These are phyloP conservation scores for Trametes coccinea DNA, from an alignment of 768 basidiomycete species.

Conservation along the genomic window DNA sequence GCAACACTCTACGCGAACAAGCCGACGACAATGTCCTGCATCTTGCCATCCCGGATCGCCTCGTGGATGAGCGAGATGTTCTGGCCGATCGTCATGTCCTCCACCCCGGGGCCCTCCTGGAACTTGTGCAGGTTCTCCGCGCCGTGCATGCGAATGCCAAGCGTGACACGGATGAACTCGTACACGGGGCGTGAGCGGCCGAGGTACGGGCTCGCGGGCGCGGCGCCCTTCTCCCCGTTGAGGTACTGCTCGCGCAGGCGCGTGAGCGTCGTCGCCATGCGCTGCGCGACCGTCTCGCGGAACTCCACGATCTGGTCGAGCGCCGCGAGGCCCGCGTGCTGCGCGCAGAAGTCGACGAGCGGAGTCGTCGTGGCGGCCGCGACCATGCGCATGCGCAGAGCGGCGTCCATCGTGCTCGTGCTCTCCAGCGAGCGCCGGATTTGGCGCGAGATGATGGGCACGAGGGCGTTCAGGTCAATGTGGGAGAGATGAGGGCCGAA, in stretches of 20 bases:
- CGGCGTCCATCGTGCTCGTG: slow-evolving; percentile 72
- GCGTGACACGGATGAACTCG: slow-evolving; percentile 67
- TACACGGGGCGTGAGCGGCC: slow-evolving; percentile 73
- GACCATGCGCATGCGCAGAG: slow-evolving; percentile 67
- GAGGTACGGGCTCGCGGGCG: slow-evolving; percentile 69
- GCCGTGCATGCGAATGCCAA: slow-evolving; percentile 83
- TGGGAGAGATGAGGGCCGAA: slow-evolving; percentile 45
- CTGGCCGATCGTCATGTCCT: slow-evolving; percentile 69
- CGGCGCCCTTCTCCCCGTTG: slow-evolving; percentile 54
- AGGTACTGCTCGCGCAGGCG: slow-evolving; percentile 57
- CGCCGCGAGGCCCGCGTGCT: slow-evolving; percentile 21
- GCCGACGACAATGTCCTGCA: slow-evolving; percentile 56
- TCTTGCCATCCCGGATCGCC: slow-evolving; percentile 71
- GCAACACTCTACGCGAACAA: slow-evolving; percentile 39
- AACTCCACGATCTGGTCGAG: slow-evolving; percentile 48
- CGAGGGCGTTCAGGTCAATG: slow-evolving; percentile 35
- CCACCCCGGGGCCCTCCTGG: slow-evolving; percentile 62
- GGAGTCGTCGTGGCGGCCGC: slow-evolving; percentile 61
- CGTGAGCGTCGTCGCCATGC: slow-evolving; percentile 48
- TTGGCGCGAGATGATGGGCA: slow-evolving; percentile 39
- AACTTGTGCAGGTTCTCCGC: slow-evolving; percentile 66
- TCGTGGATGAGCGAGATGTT: slow-evolving; percentile 78
- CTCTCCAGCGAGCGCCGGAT: slow-evolving; percentile 59
- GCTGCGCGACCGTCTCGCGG: slow-evolving; percentile 52
- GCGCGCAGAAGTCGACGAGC: slow-evolving; percentile 60